Evolutionary conservation across 495 filamentous ascomycete species (phyloP), one percentile per base, ranked within the genome.

Genomic region (Neurospora sp.): DNA sequence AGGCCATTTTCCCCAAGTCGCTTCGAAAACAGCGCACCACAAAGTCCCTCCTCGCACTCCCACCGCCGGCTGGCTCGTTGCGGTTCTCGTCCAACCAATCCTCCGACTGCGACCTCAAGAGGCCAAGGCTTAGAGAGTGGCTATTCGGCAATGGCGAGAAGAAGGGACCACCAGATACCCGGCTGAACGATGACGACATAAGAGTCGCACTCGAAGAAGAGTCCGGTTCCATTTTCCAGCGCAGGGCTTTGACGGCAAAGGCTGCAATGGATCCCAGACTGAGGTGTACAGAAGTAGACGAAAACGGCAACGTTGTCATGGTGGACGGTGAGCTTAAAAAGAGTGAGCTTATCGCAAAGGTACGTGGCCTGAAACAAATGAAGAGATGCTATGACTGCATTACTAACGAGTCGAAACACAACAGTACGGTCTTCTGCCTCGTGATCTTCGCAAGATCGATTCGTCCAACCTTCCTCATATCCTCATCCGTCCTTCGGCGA

Each of bases 401-500:
- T 65, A 14, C 27, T 65, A 31, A 65, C 11, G 20, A 20, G 38
- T 41, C 81, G 83, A 74, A 85, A 69, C 22, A 11, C 27, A 27
- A 76, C 73, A 98, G 94, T 98, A 98, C 79, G 96, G 96, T 44
- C 89, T 99, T 37, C 89, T 98, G 14, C 94, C 96, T 70, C 94
- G 96, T 68, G 96, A 99, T 85, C 87, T 99, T 9, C 92, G 96
- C 76, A 99, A 99, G 80, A 97, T 98, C 76, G 96, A 98, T 79
- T 97, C 94, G n/a, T 97, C 93, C 69, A 91, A 97, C 74, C 88
- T 99, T n/a, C 96, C 96, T 6, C 93, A 97, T 75, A 98, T 99
- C 69, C 90, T 98, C 70, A 91, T 99, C 71, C 94, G 96, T 69
- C 94, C 94, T 38, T 94, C 91, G 46, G 94, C 96, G 11, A 98